These are phyloP conservation scores for Blastomyces silverae DNA, from an alignment of 2,329 filamentous ascomycete genomes.

Conservation along the genomic window DNA sequence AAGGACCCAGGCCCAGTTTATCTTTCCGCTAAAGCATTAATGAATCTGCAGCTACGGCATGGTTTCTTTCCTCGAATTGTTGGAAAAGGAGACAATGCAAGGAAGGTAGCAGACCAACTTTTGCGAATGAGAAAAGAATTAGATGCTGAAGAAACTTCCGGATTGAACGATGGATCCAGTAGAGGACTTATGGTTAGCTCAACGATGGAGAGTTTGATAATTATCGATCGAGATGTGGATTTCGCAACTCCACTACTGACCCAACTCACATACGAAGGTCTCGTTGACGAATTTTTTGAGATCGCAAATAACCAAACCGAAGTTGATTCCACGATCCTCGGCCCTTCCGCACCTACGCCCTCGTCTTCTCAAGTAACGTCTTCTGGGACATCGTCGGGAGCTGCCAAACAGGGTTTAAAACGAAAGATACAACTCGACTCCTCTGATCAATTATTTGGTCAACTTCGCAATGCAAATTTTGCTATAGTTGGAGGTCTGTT, in stretches of 20 bases:
- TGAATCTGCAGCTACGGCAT: constrained; percentile 86
- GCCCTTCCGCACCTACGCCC: constrained; percentile 54
- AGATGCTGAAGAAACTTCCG: constrained; percentile 66
- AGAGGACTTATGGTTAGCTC: constrained; percentile 75
- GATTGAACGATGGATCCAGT: constrained; percentile 48
- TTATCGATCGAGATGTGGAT: constrained; percentile 93
- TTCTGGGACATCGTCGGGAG: constrained; percentile 42
- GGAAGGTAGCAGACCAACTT: constrained; percentile 77
- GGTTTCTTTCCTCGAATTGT: constrained; percentile 91
- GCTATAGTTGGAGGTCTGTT: constrained; percentile 83
- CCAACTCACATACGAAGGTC: constrained; percentile 90
- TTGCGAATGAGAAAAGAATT: constrained; percentile 88
- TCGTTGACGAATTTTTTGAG: constrained; percentile 88
- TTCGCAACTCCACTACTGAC: constrained; percentile 87
- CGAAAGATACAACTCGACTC: constrained; percentile 84
- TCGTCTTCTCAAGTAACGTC: constrained; percentile 52
- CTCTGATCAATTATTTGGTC: constrained; percentile 79
- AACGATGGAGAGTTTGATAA: constrained; percentile 80
- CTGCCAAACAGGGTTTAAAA: constrained; percentile 60
- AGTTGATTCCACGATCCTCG: constrained; percentile 82
- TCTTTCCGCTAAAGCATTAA: constrained; percentile 80
- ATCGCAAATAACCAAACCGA: constrained; percentile 91
- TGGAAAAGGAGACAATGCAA: constrained; percentile 92
- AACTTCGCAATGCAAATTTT: constrained; percentile 88
- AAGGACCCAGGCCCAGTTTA: constrained; percentile 91